Base-by-base conservation (phyloP, 257 asterid genomes). In the Dorcoceras hygrometricum region DNA sequence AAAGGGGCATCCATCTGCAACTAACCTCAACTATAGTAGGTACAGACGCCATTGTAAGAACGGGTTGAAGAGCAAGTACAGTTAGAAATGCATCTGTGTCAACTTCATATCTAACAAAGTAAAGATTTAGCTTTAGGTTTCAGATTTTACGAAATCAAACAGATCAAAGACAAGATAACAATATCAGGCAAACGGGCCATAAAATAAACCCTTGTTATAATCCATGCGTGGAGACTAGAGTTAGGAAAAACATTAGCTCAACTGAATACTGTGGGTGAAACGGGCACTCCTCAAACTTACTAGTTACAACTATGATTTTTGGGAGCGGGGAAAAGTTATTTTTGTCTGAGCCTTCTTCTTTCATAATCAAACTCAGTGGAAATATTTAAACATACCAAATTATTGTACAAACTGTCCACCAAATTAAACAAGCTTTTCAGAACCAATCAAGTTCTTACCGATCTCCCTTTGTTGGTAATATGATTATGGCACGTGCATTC, bases 401-500 rank as follows among this genome's bases (percentile, higher is more conserved):
- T 23, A 43, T 27, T 24, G 25, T 27, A 36, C 9, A 60, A 31
- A 48, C 11, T 59, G 26, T 23, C 43, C 56, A 46, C 53, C 22
- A 43, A 43, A 43, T 34, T 55, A 63, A 65, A 36, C 56, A 72
- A 57, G 56, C 65, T 39, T 60, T 66, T 32, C 63, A 63, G 57
- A 39, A 67, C 31, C 62, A n/a, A 50, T 68, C 66, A 68, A 26
- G 57, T 74, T 68, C 76, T 72, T 78, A 86, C 99, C 95, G 81
- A 65, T 90, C 96, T 61, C 87, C 96, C 77, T 86, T 90, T 23
- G 95, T 79, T 6, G 96, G 97, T 71, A 93, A 77, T 88, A 93
- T 88, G 62, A 93, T 91, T 67, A 90, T 84, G 60, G 97, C 95
- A 51, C 97, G 95, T 69, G 99, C 96, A 70, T 88, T 90, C 83